phyloP scores from a whole-genome alignment of 208 protist species.

The Leishmania arabica region DNA sequence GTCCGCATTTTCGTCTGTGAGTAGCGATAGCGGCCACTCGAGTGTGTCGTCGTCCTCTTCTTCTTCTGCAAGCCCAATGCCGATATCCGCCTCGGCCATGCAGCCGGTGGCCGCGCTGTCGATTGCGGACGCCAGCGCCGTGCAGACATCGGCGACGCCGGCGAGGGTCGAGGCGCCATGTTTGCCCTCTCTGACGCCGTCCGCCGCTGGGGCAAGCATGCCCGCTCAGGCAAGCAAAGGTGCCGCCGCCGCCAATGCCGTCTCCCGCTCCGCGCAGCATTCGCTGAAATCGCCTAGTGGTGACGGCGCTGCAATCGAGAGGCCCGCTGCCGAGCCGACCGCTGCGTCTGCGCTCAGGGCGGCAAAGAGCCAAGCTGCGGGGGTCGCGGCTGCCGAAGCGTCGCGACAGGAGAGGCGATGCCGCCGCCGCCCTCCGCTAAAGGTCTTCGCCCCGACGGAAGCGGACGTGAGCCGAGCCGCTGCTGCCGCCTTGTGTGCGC shows the following conservation, averaged over 20 bases:
- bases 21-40: not conserved
- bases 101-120: not conserved
- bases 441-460: slow-evolving; percentile 24
- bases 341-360: not conserved
- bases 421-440: not conserved
- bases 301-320: not conserved
- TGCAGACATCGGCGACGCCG: not conserved
- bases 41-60: slow-evolving; percentile 6
- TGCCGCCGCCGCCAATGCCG: not conserved
- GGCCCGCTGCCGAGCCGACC: not conserved
- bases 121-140: not conserved
- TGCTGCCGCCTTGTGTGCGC: slow-evolving; percentile 62
- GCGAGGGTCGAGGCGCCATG: no score
- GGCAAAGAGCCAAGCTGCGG: not conserved
- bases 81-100: not conserved
- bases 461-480: slow-evolving; percentile 44
- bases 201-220: not conserved
- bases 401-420: not conserved
- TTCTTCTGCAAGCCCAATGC: not conserved
- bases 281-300: not conserved
- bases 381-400: not conserved
- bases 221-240: not conserved
- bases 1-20: not conserved
- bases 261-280: not conserved
- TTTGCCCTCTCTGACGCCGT: not conserved